Evolutionary conservation across 2,329 filamentous ascomycete genomes (phyloP).

Genomic region (Stagonosporopsis tanaceti): DNA sequence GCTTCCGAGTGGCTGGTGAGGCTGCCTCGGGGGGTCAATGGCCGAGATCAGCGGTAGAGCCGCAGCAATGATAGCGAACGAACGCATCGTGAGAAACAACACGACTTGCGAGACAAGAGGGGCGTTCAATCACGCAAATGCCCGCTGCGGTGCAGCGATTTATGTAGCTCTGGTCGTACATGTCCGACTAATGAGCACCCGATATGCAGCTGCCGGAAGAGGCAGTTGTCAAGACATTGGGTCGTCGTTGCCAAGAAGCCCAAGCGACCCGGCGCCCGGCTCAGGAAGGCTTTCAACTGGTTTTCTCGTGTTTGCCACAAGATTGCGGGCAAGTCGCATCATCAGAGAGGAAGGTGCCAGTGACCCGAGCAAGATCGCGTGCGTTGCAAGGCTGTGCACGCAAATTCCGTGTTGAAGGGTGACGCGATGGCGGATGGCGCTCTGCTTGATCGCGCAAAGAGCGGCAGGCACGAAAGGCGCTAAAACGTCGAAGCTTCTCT

Average conservation of each 20-base stretch:
- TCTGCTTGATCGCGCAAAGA: conserved; percentile 18
- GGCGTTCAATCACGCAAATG: conserved; percentile 25
- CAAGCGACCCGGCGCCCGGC: conserved; percentile 44
- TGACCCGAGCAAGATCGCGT: conserved; percentile 9
- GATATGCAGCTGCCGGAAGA: conserved; percentile 43
- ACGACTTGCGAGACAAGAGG: conserved; percentile 28
- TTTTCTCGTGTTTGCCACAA: conserved; percentile 18
- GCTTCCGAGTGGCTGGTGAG: conserved; percentile 62
- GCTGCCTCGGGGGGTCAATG: conserved; percentile 61
- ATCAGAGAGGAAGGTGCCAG: conserved; percentile 38
- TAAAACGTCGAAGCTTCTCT: conserved; percentile 17
- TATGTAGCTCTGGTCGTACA: conserved; percentile 33
- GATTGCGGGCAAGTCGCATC: conserved; percentile 23
- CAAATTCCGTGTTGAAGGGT: conserved; percentile 1
- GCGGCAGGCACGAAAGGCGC: conserved; percentile 13
- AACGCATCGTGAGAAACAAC: conserved; percentile 37
- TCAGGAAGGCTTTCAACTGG: conserved; percentile 36
- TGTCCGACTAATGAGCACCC: conserved; percentile 32
- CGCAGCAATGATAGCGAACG: conserved; percentile 37
- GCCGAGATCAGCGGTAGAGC: conserved; percentile 39
- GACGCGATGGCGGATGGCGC: conserved; percentile 19
- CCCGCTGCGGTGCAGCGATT: conserved; percentile 18
- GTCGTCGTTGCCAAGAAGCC: conserved; percentile 40
- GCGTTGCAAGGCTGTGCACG: conserved; percentile 10
- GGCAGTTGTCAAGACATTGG: conserved; percentile 47